These are phyloP conservation scores for Stagonosporopsis chrysanthemi DNA, from an alignment of 2,329 filamentous ascomycete genomes.

Conservation along the genomic window DNA sequence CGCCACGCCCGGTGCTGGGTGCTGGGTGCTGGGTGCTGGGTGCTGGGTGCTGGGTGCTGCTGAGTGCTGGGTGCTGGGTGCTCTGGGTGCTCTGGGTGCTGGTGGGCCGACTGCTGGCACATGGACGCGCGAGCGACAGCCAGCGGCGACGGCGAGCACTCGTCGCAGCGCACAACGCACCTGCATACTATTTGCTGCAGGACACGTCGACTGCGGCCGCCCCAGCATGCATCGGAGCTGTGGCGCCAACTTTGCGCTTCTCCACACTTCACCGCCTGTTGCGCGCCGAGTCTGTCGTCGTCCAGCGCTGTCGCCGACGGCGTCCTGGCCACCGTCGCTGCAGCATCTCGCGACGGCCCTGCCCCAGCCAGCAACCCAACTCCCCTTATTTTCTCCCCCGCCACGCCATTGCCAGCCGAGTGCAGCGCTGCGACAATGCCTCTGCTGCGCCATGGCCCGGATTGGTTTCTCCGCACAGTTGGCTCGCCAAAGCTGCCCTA, in stretches of 20 bases:
- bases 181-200: constrained; percentile 22
- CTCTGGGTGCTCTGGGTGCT: no score
- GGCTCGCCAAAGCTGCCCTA: constrained; percentile 30
- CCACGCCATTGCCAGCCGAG: constrained; percentile 1
- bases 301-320: background rate
- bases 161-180: constrained; percentile 18
- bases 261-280: constrained; percentile 29
- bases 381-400: background rate
- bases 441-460: constrained; percentile 27
- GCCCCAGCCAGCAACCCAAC: background rate
- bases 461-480: constrained; percentile 35
- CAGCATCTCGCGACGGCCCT: background rate
- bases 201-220: constrained; percentile 24
- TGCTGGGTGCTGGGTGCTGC: no score
- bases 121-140: constrained; percentile 6
- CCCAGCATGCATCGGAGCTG: constrained; percentile 21
- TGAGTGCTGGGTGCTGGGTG: no score
- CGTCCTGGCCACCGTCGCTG: background rate
- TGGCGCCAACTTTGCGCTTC: constrained; percentile 23
- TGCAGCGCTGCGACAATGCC: constrained; percentile 16
- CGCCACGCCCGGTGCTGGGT: constrained; percentile 11
- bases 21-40: no score
- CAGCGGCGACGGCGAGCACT: background rate
- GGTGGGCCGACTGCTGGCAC: constrained; percentile 4
- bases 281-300: constrained; percentile 6